Conservation (phyloP, 768 basidiomycete species). For the Phaeolepiota aurea region DNA sequence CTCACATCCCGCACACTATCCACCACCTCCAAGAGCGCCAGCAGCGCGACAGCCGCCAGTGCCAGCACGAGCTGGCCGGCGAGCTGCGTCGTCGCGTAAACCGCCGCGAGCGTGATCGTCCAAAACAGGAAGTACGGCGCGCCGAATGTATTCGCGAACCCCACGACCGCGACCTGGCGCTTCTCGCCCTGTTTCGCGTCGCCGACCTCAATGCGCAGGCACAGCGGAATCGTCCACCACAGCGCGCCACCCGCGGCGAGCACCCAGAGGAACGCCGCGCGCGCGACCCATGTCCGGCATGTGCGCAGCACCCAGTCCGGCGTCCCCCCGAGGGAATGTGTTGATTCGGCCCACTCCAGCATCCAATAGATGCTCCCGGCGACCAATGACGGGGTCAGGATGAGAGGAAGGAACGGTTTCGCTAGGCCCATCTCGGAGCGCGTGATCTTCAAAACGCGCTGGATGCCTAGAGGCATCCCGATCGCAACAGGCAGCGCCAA, state of each 20-base stretch:
- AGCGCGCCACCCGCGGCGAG: slow-evolving; percentile 45
- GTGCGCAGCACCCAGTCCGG: slow-evolving; percentile 38
- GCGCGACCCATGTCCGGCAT: slow-evolving; percentile 53
- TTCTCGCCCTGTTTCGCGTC: slow-evolving; percentile 16
- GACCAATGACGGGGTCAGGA: slow-evolving; percentile 51
- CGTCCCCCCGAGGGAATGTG: slow-evolving; percentile 30
- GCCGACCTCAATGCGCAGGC: slow-evolving; percentile 49
- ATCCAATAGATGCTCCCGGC: slow-evolving; percentile 67
- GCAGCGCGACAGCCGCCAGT: slow-evolving; percentile 51
- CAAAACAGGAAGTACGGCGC: slow-evolving; percentile 83
- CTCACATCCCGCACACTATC: slow-evolving; percentile 75
- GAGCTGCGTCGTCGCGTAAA: slow-evolving; percentile 65
- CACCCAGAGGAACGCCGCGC: slow-evolving; percentile 42
- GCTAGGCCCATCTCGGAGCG: slow-evolving; percentile 73
- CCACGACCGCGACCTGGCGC: slow-evolving; percentile 47
- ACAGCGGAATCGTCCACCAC: slow-evolving; percentile 72
- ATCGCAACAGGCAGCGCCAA: slow-evolving; percentile 50
- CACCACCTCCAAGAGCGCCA: slow-evolving; percentile 74
- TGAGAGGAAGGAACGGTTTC: slow-evolving; percentile 46
- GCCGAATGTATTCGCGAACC: slow-evolving; percentile 87
- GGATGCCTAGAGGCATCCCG: slow-evolving; percentile 46
- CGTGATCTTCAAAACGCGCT: slow-evolving; percentile 52
- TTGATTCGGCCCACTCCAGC: slow-evolving; percentile 70
- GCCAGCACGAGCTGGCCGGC: slow-evolving; percentile 77
- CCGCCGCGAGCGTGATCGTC: slow-evolving; percentile 50